Evolutionary conservation across 208 protist species (phyloP), one percentile per base, ranked within the genome.

Genomic region (Trypanosoma cruzi): DNA sequence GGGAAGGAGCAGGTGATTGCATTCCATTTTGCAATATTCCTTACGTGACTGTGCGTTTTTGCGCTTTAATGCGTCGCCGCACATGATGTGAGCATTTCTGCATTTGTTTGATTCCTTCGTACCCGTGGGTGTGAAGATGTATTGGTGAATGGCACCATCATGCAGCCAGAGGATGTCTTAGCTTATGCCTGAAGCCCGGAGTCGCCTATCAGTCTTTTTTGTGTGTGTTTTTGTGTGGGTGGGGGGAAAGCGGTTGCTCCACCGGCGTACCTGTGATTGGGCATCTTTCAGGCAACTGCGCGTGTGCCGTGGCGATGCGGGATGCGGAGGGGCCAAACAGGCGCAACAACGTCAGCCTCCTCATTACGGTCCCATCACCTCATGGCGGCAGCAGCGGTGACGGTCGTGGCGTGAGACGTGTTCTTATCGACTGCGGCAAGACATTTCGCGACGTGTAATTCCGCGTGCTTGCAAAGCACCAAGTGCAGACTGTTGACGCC

Each of bases 391-490:
- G 82, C 44, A 90, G 71, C n/a, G n/a, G n/a, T 61, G 71, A 81
- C 2, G 57, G 63, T 26, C 66, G 72, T 0, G 64, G 70, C 0
- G 84, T 90, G 5, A 70, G 71, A 10, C 81, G 82, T 63, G 59
- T 92, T 14, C 81, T 97, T 34, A 90, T 97, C 52, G 93, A 97
- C 71, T 91, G 85, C 53, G 93, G 93, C 42, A 97, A 96, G 61
- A 97, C 93, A 0, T 97, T 97, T 77, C 88, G 93, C 32, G 87
- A 92, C 54, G 86, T 90, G 11, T 95, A 93, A 77, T 93, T 97
- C 46, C 84, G 82, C 49, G 85, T 95, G 28, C 81, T 97, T 49
- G 71, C 84, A 1, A 60, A 66, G 40, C 86, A 86, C 67, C 62
- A 82, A 31, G 73, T 95, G 11, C 80, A 75, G 18, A 67, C 59